A percentile compares a stretch with the other conserved stretches of the same genome.
Conservation (phyloP, 2,329 filamentous ascomycete genomes). For the Colletotrichum melonis region DNA sequence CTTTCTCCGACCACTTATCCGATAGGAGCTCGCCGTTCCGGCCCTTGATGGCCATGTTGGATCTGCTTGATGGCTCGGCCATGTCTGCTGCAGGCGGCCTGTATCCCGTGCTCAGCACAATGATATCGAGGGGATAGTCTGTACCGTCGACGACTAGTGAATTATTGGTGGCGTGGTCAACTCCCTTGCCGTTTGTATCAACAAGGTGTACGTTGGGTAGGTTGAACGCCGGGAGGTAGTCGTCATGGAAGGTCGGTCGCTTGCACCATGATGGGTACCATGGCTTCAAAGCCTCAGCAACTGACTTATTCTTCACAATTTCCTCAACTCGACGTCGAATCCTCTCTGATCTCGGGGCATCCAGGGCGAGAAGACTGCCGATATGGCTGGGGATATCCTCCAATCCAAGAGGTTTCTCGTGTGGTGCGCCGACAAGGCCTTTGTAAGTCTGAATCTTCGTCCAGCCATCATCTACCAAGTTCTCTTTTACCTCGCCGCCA, state of each 20-base stretch:
- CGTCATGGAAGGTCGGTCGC: slow-evolving; percentile 70
- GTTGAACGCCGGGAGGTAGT: slow-evolving; percentile 71
- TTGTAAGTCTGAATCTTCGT: slow-evolving; percentile 51
- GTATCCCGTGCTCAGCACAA: slow-evolving; percentile 53
- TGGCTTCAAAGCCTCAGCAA: slow-evolving; percentile 64
- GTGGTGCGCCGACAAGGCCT: slow-evolving; percentile 46
- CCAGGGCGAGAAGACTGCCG: slow-evolving; percentile 50
- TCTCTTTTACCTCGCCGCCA: slow-evolving; percentile 44
- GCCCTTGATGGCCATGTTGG: slow-evolving; percentile 50
- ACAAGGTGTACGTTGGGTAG: slow-evolving; percentile 66
- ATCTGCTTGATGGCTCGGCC: slow-evolving; percentile 37
- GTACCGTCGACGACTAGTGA: slow-evolving; percentile 59
- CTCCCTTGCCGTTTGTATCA: slow-evolving; percentile 67
- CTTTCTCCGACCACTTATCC: slow-evolving; percentile 54
- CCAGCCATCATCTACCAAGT: slow-evolving; percentile 64
- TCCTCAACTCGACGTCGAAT: slow-evolving; percentile 59
- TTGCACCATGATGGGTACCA: slow-evolving; percentile 75
- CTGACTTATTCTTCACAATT: slow-evolving; percentile 63
- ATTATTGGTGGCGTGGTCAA: slow-evolving; percentile 55
- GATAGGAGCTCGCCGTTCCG: slow-evolving; percentile 55
- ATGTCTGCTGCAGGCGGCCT: slow-evolving; percentile 45
- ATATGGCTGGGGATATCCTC: slow-evolving; percentile 46
- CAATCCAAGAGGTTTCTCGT: slow-evolving; percentile 35
- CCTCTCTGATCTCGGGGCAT: slow-evolving; percentile 54
- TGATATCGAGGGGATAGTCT: slow-evolving; percentile 59